These are phyloP conservation scores for Epipyxis sp. DNA, from an alignment of 108 stramenopile genomes.

Conservation along the genomic window DNA sequence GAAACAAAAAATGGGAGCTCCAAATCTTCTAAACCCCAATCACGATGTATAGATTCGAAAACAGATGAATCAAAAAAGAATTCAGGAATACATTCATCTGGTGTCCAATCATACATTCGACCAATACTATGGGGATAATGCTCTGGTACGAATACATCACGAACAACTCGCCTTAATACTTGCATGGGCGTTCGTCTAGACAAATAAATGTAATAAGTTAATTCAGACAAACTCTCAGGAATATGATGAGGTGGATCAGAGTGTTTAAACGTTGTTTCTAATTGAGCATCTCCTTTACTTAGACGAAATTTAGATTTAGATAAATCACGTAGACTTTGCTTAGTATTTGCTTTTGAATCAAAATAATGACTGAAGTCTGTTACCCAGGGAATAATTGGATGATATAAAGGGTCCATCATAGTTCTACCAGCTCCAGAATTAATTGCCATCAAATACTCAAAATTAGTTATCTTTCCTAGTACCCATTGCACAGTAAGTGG, in stretches of 20 bases:
- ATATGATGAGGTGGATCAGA: constrained; percentile 64
- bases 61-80: constrained; percentile 58
- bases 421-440: constrained; percentile 68
- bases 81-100: constrained; percentile 70
- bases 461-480: constrained; percentile 56
- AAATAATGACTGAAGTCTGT: constrained; percentile 52
- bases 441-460: constrained; percentile 66
- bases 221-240: constrained; percentile 63
- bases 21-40: constrained; percentile 52
- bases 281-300: constrained; percentile 67
- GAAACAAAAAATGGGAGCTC: constrained; percentile 43
- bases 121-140: constrained; percentile 62
- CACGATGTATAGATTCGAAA: constrained; percentile 51
- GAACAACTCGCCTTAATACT: constrained; percentile 54
- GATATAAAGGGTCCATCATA: constrained; percentile 52
- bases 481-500: constrained; percentile 50
- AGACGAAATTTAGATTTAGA: constrained; percentile 64
- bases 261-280: constrained; percentile 61
- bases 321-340: constrained; percentile 53
- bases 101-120: constrained; percentile 66
- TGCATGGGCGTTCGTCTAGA: constrained; percentile 53
- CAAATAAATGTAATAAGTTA: constrained; percentile 65
- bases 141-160: constrained; percentile 61
- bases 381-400: constrained; percentile 70
- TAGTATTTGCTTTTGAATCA: not conserved